Evolutionary conservation across 352 stramenopile species (phyloP).

Genomic region (Hyaloperonospora brassicae): DNA sequence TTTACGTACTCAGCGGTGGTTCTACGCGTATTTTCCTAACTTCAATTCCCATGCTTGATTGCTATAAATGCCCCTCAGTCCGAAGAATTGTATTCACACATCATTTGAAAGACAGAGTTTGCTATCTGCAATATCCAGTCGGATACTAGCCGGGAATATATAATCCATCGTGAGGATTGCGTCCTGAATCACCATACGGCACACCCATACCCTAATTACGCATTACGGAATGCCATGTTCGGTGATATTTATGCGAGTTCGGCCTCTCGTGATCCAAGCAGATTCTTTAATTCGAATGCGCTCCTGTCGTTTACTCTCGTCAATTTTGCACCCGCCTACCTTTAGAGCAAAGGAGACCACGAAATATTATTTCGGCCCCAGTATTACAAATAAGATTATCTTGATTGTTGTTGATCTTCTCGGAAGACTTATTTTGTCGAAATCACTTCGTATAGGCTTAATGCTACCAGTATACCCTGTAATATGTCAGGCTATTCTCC

Average conservation of each 20-base stretch:
- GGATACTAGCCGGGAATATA: constrained; percentile 12
- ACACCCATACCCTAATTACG: constrained; percentile 6
- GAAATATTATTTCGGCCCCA: constrained; percentile 15
- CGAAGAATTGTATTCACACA: neutral
- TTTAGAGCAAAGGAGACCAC: constrained; percentile 1
- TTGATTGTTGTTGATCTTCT: constrained; percentile 13
- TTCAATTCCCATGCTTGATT: no score
- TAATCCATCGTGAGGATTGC: constrained; percentile 9
- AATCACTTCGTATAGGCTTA: neutral
- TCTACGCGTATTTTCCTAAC: neutral
- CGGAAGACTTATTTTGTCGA: neutral
- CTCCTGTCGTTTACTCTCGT: neutral
- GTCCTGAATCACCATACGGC: no score
- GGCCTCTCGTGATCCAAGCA: constrained; percentile 4
- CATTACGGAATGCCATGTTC: constrained; percentile 8
- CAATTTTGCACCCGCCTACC: constrained; percentile 9
- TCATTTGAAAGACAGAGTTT: neutral
- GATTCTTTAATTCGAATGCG: neutral
- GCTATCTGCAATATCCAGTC: neutral
- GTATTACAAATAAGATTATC: constrained; percentile 21
- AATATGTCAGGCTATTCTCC: neutral
- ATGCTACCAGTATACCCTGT: neutral
- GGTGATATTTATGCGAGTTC: constrained; percentile 1
- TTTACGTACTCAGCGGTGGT: neutral
- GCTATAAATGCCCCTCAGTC: neutral